phyloP scores from a whole-genome alignment of 441 rosid genomes.

The Capsella rubella region DNA sequence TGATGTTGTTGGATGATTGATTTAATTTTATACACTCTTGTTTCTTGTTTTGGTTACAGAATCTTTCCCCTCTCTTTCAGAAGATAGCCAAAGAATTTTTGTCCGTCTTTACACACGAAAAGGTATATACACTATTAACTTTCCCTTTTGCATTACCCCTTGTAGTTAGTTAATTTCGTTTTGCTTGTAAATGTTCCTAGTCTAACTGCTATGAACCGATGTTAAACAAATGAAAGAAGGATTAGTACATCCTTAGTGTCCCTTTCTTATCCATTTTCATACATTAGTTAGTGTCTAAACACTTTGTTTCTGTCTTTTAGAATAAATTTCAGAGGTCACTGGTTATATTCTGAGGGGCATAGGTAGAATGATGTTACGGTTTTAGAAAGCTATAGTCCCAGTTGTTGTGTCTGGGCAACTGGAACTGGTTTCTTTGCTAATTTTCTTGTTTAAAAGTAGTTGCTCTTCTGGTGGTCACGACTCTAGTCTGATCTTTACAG shows the following conservation, averaged over 20 bases:
- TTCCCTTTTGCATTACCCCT: neutral
- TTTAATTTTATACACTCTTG: neutral
- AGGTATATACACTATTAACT: conserved; percentile 56
- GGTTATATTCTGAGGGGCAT: neutral
- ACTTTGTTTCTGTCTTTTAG: neutral
- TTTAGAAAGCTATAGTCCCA: conserved; percentile 12
- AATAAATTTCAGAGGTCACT: neutral
- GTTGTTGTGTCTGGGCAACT: conserved; percentile 14
- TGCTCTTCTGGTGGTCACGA: conserved; percentile 10
- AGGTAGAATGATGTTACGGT: conserved; percentile 22
- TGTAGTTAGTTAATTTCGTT: conserved; percentile 27
- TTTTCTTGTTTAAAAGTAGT: conserved; percentile 23
- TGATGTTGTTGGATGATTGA: conserved; percentile 26
- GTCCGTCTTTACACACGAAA: conserved; percentile 84
- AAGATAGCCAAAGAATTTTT: conserved; percentile 86
- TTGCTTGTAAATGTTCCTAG: conserved; percentile 7
- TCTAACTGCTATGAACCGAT: neutral
- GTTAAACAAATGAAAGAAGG: neutral
- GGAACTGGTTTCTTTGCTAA: conserved; percentile 14
- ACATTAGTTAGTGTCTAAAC: no score
- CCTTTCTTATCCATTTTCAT: neutral
- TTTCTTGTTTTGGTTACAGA: conserved; percentile 56
- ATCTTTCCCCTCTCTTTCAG: conserved; percentile 66
- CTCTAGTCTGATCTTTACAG: conserved; percentile 8
- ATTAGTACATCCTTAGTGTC: neutral